Evolutionary conservation across 129 eudicot species (phyloP).

Genomic region (Saposhnikovia divaricata): DNA sequence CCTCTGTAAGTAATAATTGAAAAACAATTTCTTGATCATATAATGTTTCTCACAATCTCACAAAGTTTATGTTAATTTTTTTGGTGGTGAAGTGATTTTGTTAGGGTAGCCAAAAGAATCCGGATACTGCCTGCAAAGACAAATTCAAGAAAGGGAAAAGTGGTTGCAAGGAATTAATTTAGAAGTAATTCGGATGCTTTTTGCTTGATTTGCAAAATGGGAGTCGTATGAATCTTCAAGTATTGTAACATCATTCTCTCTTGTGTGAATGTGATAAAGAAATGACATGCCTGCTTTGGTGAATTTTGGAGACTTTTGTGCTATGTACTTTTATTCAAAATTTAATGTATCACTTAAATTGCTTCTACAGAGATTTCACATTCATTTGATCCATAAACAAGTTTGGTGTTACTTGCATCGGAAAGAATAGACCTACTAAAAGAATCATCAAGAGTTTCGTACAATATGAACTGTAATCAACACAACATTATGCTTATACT

Average conservation of each 20-base stretch:
- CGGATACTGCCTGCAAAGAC: conserved; percentile 66
- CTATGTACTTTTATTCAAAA: not conserved
- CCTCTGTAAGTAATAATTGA: not conserved
- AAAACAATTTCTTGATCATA: not conserved
- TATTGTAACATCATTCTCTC: not conserved
- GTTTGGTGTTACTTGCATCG: not conserved
- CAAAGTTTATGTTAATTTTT: not conserved
- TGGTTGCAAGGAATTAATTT: not conserved
- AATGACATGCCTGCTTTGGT: not conserved
- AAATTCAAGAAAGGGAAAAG: conserved; percentile 50
- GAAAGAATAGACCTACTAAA: not conserved
- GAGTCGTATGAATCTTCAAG: not conserved
- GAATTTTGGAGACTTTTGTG: not conserved
- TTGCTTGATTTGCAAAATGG: not conserved
- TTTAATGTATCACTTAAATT: no score
- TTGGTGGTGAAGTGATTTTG: conserved; percentile 53
- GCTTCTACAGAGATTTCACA: not conserved
- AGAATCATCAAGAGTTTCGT: not conserved
- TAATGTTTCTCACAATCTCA: not conserved
- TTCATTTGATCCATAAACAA: not conserved
- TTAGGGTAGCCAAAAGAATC: conserved; percentile 81
- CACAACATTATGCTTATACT: not conserved
- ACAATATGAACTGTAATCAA: not conserved
- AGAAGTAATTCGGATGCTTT: not conserved
- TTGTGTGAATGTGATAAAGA: not conserved